Base-by-base conservation (phyloP, 768 basidiomycete species). In the Auricularia auricula-judae region DNA sequence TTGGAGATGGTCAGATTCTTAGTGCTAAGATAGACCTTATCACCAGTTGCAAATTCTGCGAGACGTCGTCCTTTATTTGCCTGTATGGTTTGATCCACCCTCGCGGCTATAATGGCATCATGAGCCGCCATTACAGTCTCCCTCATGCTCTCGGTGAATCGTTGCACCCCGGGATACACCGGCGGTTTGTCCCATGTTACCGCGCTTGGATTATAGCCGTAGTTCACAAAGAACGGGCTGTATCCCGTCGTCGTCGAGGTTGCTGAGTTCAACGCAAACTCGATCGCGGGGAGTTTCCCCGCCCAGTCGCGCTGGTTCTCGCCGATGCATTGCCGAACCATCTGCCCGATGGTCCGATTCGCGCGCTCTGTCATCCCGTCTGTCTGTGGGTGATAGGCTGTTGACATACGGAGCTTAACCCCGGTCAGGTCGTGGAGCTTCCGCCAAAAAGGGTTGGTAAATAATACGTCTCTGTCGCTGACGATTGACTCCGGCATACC, bases 191-290 rank as follows among this genome's bases (percentile, higher is more conserved):
- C 23, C 23, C 23, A 23, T 23, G 23, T 29, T 67, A 64, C 29
- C 62, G 64, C 2, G 66, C 66, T 14, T 29, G 33, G 51, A 65
- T 47, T 3, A 67, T 62, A 23, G 74, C 70, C 75, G 21, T 65
- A 66, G 56, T 76, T 76, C 7, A 77, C 65, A 63, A 74, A 74
- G 67, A 78, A 79, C 0, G 77, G 78, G 7, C 74, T 59, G 63
- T 69, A 76, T 8, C 76, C 74, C 1, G 77, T 79, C 0, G 71
- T 70, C 12, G 73, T 71, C 0, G 76, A 76, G 0, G 69, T 51
- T 1, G 77, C 75, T 1, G 60, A 64, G 62, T 79, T 79, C 21
- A 79, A 70, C 0, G 77, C 75, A 69, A 78, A 78, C 65, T 78
- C 75, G 34, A 76, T 75, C 10, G 63, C 70, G 3, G 75, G 71